A percentile compares a stretch with the other conserved stretches of the same genome.
Conservation (phyloP, 2,329 filamentous ascomycete genomes). For the Sclerotinia trifoliorum region DNA sequence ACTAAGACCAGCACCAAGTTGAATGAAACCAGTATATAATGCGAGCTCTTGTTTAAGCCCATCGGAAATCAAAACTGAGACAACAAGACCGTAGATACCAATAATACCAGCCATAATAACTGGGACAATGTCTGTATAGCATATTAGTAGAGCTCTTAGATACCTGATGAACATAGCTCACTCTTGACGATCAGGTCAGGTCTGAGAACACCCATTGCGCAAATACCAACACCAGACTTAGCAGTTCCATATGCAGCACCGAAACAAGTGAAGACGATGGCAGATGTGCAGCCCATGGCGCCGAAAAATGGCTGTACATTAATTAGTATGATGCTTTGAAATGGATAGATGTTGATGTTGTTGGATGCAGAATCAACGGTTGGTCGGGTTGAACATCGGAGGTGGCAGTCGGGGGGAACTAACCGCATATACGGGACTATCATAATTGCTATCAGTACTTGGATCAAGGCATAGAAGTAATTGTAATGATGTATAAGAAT, state of each 20-base stretch:
- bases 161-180: constrained; percentile 51
- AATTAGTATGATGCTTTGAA: constrained; percentile 36
- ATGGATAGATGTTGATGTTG: constrained; percentile 26
- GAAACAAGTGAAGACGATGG: constrained; percentile 95
- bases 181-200: constrained; percentile 99
- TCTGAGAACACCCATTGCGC: constrained; percentile 95
- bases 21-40: constrained; percentile 81
- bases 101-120: constrained; percentile 99
- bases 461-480: constrained; percentile 10
- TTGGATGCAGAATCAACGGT: constrained; percentile 1
- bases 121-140: constrained; percentile 82
- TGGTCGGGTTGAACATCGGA: constrained; percentile 7
- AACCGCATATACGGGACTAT: constrained; percentile 97
- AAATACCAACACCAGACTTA: constrained; percentile 98
- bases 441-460: constrained; percentile 47
- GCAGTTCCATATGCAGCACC: constrained; percentile 98
- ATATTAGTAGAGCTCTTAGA: constrained; percentile 26
- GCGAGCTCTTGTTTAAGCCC: constrained; percentile 69
- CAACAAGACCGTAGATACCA: constrained; percentile 94
- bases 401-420: constrained; percentile 51
- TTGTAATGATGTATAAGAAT: constrained; percentile 18
- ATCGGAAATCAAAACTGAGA: constrained; percentile 83
- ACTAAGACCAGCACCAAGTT: constrained; percentile 77
- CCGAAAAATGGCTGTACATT: constrained; percentile 78
- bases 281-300: constrained; percentile 92